Percentiles rank a stretch among this genome's conserved stretches.
Conservation (phyloP, 2,329 filamentous ascomycete genomes). For the Hypoxylon sp. region DNA sequence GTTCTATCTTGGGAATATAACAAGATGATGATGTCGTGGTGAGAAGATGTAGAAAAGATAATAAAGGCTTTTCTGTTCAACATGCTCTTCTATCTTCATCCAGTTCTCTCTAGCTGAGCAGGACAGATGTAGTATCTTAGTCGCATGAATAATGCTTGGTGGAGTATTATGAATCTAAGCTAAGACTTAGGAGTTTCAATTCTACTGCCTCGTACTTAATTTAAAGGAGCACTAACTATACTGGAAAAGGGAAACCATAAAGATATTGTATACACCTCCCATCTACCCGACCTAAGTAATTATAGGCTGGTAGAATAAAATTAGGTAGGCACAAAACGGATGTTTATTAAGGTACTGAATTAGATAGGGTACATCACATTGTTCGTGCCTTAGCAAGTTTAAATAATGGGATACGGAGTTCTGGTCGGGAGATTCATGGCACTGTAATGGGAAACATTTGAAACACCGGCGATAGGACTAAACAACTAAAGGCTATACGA, state of each 20-base stretch:
- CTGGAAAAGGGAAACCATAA: not conserved
- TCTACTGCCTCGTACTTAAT: not conserved
- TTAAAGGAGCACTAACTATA: not conserved
- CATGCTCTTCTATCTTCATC: not conserved
- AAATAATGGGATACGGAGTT: not conserved
- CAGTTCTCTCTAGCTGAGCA: not conserved
- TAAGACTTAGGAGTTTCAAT: not conserved
- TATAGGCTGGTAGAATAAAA: not conserved
- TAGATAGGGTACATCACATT: not conserved
- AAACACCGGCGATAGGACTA: not conserved
- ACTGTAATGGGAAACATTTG: not conserved
- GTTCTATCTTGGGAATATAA: not conserved
- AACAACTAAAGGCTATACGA: not conserved
- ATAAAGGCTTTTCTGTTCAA: slow-evolving; percentile 2
- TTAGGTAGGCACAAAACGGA: not conserved
- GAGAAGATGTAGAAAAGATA: not conserved
- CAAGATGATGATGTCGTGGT: not conserved
- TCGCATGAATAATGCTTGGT: not conserved
- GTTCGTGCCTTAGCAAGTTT: not conserved
- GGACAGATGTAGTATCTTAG: no score
- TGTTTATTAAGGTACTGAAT: not conserved
- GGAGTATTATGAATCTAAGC: not conserved
- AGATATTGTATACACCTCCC: not conserved
- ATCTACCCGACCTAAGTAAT: not conserved
- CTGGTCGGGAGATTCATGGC: not conserved